These are phyloP conservation scores for Mycena vitilis DNA, from an alignment of 768 basidiomycete species.

Conservation along the genomic window DNA sequence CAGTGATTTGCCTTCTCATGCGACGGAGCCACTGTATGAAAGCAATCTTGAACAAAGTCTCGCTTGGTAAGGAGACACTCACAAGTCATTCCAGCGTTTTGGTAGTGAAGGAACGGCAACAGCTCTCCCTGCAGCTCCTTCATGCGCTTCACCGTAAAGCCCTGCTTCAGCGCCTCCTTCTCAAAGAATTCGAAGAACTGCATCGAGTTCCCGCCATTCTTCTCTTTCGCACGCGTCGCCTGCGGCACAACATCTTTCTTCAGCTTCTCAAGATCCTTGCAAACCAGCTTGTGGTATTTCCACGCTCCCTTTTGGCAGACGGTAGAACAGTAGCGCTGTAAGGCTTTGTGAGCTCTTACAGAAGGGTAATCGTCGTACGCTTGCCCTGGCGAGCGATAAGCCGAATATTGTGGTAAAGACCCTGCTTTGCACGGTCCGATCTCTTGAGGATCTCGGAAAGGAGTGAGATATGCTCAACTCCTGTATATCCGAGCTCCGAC, in stretches of 20 bases:
- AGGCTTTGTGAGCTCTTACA: too few relatives aligned
- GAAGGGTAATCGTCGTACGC: too few relatives aligned
- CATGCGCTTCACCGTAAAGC: constrained; percentile 13
- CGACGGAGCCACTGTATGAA: neutral
- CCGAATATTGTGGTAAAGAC: too few relatives aligned
- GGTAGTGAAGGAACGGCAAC: constrained; percentile 1
- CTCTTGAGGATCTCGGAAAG: too few relatives aligned
- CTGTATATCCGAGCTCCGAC: too few relatives aligned
- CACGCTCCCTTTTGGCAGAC: constrained; percentile 19
- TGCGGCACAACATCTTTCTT: constrained; percentile 3
- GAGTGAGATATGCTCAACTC: too few relatives aligned
- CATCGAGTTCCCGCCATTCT: neutral
- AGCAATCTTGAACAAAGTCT: neutral
- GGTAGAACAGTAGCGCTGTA: constrained; percentile 23
- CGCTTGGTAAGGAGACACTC: neutral
- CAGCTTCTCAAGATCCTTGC: constrained; percentile 21
- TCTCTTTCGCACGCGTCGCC: neutral
- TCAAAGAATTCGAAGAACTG: neutral
- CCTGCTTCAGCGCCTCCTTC: constrained; percentile 9
- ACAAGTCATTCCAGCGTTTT: constrained; percentile 12
- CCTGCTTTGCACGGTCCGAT: too few relatives aligned
- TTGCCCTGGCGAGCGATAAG: too few relatives aligned
- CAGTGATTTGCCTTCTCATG: constrained; percentile 13
- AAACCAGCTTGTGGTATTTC: constrained; percentile 22
- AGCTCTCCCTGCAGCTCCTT: constrained; percentile 10